Evolutionary conservation across 2,329 filamentous ascomycete species (phyloP).

Genomic region (Penicillium sp.): DNA sequence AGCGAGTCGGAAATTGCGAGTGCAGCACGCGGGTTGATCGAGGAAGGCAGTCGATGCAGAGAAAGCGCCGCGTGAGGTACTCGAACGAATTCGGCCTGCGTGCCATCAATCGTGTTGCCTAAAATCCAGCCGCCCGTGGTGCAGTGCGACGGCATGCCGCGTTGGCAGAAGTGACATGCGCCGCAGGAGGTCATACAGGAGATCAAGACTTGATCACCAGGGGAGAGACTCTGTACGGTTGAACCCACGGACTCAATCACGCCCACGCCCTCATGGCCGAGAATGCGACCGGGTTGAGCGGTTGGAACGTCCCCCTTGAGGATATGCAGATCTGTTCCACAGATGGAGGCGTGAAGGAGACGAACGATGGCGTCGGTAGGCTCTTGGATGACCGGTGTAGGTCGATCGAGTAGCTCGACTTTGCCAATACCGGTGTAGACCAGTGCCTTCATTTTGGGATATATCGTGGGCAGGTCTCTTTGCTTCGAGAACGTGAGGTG

Average conservation of each 20-base stretch:
- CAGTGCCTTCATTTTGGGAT: slow-evolving; percentile 42
- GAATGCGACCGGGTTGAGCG: slow-evolving; percentile 40
- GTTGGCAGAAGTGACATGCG: slow-evolving; percentile 47
- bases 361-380: slow-evolving; percentile 48
- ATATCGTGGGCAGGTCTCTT: not conserved
- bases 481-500: not conserved
- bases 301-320: slow-evolving; percentile 49
- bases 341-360: slow-evolving; percentile 47
- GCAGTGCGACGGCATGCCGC: slow-evolving; percentile 50
- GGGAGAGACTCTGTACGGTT: slow-evolving; percentile 43
- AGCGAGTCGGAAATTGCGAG: slow-evolving; percentile 53
- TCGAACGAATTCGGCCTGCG: slow-evolving; percentile 53
- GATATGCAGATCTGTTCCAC: slow-evolving; percentile 54
- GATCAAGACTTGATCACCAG: slow-evolving; percentile 50
- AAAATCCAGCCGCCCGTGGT: slow-evolving; percentile 51
- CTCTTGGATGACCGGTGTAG: slow-evolving; percentile 37
- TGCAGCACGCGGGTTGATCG: slow-evolving; percentile 38
- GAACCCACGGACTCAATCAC: slow-evolving; percentile 43
- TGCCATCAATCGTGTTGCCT: slow-evolving; percentile 50
- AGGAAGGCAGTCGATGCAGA: slow-evolving; percentile 42
- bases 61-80: slow-evolving; percentile 48
- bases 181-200: slow-evolving; percentile 49
- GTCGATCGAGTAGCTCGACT: slow-evolving; percentile 38
- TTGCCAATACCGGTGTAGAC: slow-evolving; percentile 36
- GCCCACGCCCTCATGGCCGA: slow-evolving; percentile 53